phyloP scores from a whole-genome alignment of 2,329 filamentous ascomycete species.

The Bipolaris zeicola region DNA sequence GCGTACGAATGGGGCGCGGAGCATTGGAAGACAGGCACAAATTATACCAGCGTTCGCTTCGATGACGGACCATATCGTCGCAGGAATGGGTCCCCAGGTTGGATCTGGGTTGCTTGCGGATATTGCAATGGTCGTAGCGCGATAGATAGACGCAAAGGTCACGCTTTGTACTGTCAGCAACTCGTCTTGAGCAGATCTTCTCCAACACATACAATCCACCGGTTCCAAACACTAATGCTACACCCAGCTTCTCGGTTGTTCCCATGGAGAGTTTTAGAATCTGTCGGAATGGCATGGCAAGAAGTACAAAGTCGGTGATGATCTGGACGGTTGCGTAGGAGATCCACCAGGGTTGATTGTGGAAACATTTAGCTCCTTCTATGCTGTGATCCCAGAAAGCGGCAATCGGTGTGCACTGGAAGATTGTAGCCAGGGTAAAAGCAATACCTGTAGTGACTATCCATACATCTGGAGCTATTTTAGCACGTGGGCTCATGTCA shows the following conservation, averaged over 20 bases:
- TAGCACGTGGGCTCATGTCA: neutral
- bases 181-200: neutral
- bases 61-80: constrained; percentile 32
- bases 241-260: constrained; percentile 26
- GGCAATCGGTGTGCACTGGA: constrained; percentile 41
- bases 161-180: constrained; percentile 21
- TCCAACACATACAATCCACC: constrained; percentile 25
- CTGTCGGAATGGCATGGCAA: constrained; percentile 27
- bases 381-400: constrained; percentile 41
- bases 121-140: constrained; percentile 32
- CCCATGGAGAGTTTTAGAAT: constrained; percentile 29
- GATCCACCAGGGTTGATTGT: constrained; percentile 35
- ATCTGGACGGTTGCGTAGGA: constrained; percentile 32
- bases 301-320: constrained; percentile 24
- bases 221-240: constrained; percentile 31
- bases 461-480: constrained; percentile 18
- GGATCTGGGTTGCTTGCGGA: constrained; percentile 30
- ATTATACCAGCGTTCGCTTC: constrained; percentile 35
- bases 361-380: constrained; percentile 36
- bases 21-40: constrained; percentile 31
- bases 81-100: constrained; percentile 31
- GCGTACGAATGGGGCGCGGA: constrained; percentile 29
- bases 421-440: constrained; percentile 39
- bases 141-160: constrained; percentile 33
- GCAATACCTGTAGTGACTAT: constrained; percentile 41